Conservation (phyloP, 1,284 basidiomycete genomes). For the Tilletiaria anomala region DNA sequence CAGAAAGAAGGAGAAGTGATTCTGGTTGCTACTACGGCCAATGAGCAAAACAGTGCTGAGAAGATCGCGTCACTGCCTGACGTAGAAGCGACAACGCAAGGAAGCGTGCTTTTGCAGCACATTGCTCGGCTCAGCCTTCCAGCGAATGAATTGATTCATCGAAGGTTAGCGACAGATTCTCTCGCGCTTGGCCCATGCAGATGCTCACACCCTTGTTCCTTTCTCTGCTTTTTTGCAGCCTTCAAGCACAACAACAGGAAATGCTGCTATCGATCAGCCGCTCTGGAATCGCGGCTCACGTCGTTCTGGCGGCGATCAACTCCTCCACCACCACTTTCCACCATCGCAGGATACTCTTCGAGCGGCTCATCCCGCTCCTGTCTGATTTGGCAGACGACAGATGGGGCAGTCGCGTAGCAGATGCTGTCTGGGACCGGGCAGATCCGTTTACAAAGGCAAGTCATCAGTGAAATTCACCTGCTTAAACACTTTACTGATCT, state of each 20-base stretch:
- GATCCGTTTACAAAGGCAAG: slow-evolving; percentile 22
- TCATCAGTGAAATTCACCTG: background rate
- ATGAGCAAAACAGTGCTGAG: too few relatives aligned
- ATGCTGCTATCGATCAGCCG: slow-evolving; percentile 6
- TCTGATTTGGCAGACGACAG: slow-evolving; percentile 18
- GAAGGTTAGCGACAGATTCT: too few relatives aligned
- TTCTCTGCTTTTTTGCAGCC: background rate
- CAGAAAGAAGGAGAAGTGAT: background rate
- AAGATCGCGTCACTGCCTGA: too few relatives aligned
- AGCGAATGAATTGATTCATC: too few relatives aligned
- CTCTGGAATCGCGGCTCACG: slow-evolving; percentile 10
- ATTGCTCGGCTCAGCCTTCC: too few relatives aligned
- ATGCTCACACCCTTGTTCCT: too few relatives aligned
- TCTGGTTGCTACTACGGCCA: too few relatives aligned
- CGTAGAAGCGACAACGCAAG: too few relatives aligned
- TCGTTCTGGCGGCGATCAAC: slow-evolving; percentile 12
- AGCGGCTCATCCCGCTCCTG: slow-evolving; percentile 9
- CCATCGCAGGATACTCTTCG: slow-evolving; percentile 12
- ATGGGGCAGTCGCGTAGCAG: slow-evolving; percentile 32
- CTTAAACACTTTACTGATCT: background rate
- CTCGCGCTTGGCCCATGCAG: too few relatives aligned
- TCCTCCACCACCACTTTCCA: slow-evolving; percentile 3
- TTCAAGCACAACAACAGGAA: background rate
- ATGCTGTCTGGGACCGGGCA: slow-evolving; percentile 19
- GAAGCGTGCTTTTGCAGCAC: too few relatives aligned